Base-by-base conservation (phyloP, 2,329 filamentous ascomycete species). In the Endocalyx cinctus region DNA sequence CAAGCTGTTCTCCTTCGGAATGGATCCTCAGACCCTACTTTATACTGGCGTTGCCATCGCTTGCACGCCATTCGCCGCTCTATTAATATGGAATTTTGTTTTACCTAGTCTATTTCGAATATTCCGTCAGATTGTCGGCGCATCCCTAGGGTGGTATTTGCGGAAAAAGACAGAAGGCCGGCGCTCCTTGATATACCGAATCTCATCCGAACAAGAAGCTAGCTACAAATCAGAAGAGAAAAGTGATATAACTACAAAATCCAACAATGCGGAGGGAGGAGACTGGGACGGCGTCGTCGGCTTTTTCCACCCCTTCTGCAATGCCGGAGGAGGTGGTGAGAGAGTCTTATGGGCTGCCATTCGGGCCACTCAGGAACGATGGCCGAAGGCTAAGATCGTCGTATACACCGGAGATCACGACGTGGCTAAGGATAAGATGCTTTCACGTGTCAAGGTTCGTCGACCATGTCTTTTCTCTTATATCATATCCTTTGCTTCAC, bases 271-370 rank as follows among this genome's bases (percentile, higher is more conserved):
- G 29, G 56, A 62, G 34, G 62, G 61, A 35, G 61, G 57, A 10
- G 72, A 83, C 28, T 96, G 86, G 85, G 71, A 81, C 41, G 89
- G 89, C 19, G 79, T 96, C 33, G 78, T 97, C 42, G 92, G 87
- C 29, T 97, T 98, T 72, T 95, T 98, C 57, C 92, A 98, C 60
- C 92, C 92, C 2, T 98, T 96, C 60, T 97, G 92, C 63, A 97
- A 98, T 66, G 92, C 92, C 31, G 92, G 92, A 35, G 92, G 92
- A 17, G 92, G 92, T 40, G 92, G 92, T 42, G 92, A 98, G 64
- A 75, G 92, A 58, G 92, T 98, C 27, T 77, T 98, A 17, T 98
- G 94, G 87, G 90, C 89, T 35, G 92, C 92, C 10, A 86, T 98
- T 40, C 79, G 87, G 39, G 87, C 90, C 25, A 96, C 87, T 3